These are phyloP conservation scores for Solanum tarapatanum DNA, from an alignment of 257 asterid genomes.

Conservation along the genomic window DNA sequence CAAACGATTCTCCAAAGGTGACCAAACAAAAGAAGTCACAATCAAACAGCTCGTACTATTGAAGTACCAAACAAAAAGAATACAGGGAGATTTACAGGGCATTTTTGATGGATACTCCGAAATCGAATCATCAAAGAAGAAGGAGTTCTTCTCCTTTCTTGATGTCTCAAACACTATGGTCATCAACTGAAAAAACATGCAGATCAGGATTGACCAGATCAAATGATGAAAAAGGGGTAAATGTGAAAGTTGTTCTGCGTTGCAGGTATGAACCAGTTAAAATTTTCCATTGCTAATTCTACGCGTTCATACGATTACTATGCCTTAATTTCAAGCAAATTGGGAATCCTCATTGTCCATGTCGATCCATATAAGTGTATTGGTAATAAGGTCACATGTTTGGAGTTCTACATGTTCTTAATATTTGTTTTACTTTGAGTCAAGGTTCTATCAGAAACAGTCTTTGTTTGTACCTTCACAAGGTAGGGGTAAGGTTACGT, in stretches of 20 bases:
- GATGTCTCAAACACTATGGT: conserved; percentile 39
- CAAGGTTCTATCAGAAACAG: neutral
- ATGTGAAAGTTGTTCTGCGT: conserved; percentile 35
- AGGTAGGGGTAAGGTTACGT: neutral
- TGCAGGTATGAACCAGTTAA: conserved; percentile 27
- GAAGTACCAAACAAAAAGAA: neutral
- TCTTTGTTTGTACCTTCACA: neutral
- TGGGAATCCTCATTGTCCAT: neutral
- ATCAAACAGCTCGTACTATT: neutral
- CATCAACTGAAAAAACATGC: conserved; percentile 22
- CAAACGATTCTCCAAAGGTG: neutral
- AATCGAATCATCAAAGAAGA: conserved; percentile 6
- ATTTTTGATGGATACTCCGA: conserved; percentile 4
- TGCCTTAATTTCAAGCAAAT: neutral
- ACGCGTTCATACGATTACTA: neutral
- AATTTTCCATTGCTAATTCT: neutral
- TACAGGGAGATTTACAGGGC: neutral
- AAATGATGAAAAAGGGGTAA: conserved; percentile 20
- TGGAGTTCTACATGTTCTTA: neutral
- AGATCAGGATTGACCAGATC: conserved; percentile 9
- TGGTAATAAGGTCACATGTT: neutral
- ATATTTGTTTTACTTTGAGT: neutral
- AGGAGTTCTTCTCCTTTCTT: conserved; percentile 1
- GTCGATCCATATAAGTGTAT: neutral
- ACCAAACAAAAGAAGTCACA: neutral